phyloP scores from a whole-genome alignment of 192 early-diverging fungal species.

The Coemansia sp. region DNA sequence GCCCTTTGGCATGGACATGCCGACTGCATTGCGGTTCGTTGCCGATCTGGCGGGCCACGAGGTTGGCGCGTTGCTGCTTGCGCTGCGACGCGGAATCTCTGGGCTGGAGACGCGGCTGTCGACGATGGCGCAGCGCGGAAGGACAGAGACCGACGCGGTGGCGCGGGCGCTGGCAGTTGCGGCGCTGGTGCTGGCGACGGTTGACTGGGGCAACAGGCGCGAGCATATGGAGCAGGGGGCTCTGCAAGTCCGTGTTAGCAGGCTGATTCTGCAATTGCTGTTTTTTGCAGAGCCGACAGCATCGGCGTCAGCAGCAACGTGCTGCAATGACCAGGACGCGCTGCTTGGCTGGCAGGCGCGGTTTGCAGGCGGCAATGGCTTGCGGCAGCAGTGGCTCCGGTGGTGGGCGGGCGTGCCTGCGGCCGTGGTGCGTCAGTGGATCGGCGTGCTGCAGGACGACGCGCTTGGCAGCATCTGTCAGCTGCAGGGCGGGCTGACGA shows the following conservation, averaged over 20 bases:
- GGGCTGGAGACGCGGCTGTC: neutral
- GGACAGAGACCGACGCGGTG: neutral
- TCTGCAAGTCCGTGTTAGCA: slow-evolving; percentile 15
- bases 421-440: slow-evolving; percentile 24
- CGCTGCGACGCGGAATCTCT: slow-evolving; percentile 13
- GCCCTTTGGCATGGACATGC: slow-evolving; percentile 24
- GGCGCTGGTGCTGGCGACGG: slow-evolving; percentile 7
- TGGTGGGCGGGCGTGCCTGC: slow-evolving; percentile 43
- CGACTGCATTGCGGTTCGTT: slow-evolving; percentile 20
- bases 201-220: neutral
- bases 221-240: neutral
- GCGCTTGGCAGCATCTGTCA: slow-evolving; percentile 13
- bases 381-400: slow-evolving; percentile 31
- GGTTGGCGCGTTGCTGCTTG: neutral
- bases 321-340: neutral
- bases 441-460: slow-evolving; percentile 15
- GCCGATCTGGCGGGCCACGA: neutral
- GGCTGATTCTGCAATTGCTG: slow-evolving; percentile 11
- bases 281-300: neutral
- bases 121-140: neutral
- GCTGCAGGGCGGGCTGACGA: slow-evolving; percentile 24
- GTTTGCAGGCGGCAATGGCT: slow-evolving; percentile 23
- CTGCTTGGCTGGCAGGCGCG: slow-evolving; percentile 24
- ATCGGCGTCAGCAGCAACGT: neutral
- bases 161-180: slow-evolving; percentile 21